Base-by-base conservation (phyloP, 805 yeast species). In the Ogataea pilisensis region DNA sequence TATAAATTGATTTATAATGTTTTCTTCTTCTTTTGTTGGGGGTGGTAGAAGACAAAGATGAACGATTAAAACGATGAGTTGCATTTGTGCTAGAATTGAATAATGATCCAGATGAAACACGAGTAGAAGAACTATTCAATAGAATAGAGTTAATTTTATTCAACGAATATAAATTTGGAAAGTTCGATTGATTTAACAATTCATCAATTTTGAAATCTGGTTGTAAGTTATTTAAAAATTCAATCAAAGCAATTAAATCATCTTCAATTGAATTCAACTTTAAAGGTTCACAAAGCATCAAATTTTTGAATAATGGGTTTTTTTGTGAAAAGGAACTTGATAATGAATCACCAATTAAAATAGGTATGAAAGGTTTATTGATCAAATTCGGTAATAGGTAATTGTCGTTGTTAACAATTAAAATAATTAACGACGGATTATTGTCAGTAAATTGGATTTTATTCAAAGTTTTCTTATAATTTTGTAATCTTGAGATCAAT, bases 271-370 rank as follows among this genome's bases (percentile, higher is more conserved):
- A 51, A 27, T 49, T 45, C 34, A 64, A 38, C 26, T 33, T 35
- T 6, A 64, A 45, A 2, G 69, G 68, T 30, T 62, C 54, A 43
- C 68, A 63, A n/a, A 65, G 46, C 57, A 54, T 53, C 45, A 56
- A 38, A 12, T 45, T 41, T 37, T 44, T 42, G 9, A 50, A 32
- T 14, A 49, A 20, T 17, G 45, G 24, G 38, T 45, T 46, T 32
- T 45, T 34, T 21, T 22, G 11, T 22, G 9, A 35, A 49, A 39
- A 5, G 46, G 22, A 12, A 35, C 32, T 18, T 33, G 32, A 22
- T 37, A 38, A 20, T 37, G 27, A 9, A 16, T 40, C 42, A 8
- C 44, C 42, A 20, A 54, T 41, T 16, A 61, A 37, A 5, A 62
- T 49, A 24, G 67, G 65, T 8, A 61, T 49, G 37, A 53, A 58